Evolutionary conservation across 2,329 filamentous ascomycete species (phyloP), one percentile per base, ranked within the genome.

Genomic region (Fusarium bactridioides): DNA sequence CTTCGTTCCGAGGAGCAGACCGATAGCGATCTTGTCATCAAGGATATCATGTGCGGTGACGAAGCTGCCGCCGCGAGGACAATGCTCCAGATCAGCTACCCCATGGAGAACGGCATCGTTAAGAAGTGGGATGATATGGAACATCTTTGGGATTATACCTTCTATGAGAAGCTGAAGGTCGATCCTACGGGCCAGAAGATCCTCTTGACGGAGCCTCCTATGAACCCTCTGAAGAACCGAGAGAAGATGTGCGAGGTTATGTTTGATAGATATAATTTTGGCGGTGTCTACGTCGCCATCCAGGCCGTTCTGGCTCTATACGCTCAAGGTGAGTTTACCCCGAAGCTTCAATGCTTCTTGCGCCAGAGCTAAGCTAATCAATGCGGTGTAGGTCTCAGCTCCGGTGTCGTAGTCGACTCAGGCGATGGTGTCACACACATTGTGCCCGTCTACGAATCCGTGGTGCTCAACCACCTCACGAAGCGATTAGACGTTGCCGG

Each of bases 111-210:
- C 82, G 96, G 96, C 79, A 98, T 99, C 79, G 94, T 99, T 76
- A 98, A 98, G 89, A 95, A 94, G 81, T 99, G 96, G 96, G 96
- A 99, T 78, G 96, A 99, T 83, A 99, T 99, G 96, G 94, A 97
- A 86, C 95, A 98, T 81, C 91, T 99, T 62, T 99, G 96, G 96
- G 95, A 99, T 85, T 98, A 97, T 83, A 99, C 96, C 29, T 99
- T 99, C 83, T 92, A 90, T 83, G 95, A 99, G 83, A 98, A 98
- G 90, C 93, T 99, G 90, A 91, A 94, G 83, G 87, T 99, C 76
- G 93, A 98, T 82, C 90, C 96, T 5, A 90, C 90, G 27, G 95
- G 94, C 75, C 94, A 95, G 83, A 99, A 99, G 89, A 98, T 99
- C 82, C 89, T 99, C 73, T 89, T 98, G 76, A 98, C 95, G 51